Evolutionary conservation across 208 protist species (phyloP), one percentile per base, ranked within the genome.

Genomic region (Trypanosoma rangeli): DNA sequence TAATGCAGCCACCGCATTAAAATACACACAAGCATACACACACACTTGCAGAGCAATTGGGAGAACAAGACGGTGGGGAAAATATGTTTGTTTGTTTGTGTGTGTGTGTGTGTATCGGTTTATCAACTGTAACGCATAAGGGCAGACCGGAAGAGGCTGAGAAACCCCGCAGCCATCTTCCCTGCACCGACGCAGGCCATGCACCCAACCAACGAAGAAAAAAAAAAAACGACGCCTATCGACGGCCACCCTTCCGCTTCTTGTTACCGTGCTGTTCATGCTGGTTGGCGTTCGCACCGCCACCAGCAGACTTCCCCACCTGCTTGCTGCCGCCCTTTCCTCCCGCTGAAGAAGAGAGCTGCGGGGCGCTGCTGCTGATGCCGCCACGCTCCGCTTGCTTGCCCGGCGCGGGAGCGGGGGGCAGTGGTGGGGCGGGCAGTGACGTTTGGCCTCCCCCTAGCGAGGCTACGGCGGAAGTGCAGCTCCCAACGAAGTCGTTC

Each of bases 401-500:
- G 8, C 37, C 37, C 39, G 58, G 22, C 4, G 37, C 31, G 12
- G 35, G n/a, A 29, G 37, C 60, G 31, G 70, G 48, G 1, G 15
- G 37, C 3, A 44, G 26, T 9, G 35, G 57, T 26, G 26, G 44
- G 24, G 37, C 33, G 13, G n/a, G 58, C 62, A 35, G 55, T 66
- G n/a, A 57, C 29, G 24, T 15, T 35, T 29, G 29, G 33, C 42
- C 61, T 37, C 37, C 18, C 3, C 50, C 42, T 5, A 70, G 62
- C 29, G 73, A 35, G 26, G 65, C 22, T 24, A 68, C 22, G 22
- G 73, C 70, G 35, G 71, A 35, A 16, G 89, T 92, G 77, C 86
- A 91, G 35, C 53, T 53, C 20, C 52, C 42, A 26, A 94, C 85
- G 53, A 90, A 94, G 39, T 87, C 79, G 48, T 76, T 69, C 16